Evolutionary conservation across 2,329 filamentous ascomycete species (phyloP).

Genomic region (Dactylella cylindrospora): DNA sequence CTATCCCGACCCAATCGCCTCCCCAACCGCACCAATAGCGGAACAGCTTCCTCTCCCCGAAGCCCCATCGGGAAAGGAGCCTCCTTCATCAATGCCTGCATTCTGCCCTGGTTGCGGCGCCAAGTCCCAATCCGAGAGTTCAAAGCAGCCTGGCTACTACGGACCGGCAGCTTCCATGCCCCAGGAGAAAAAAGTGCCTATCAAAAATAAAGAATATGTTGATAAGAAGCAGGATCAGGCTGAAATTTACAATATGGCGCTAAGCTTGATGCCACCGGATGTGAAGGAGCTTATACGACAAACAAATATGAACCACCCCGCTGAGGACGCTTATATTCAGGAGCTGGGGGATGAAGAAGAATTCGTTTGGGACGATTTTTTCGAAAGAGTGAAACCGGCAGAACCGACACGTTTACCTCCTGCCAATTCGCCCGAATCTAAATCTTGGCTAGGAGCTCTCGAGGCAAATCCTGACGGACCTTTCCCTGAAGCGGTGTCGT

Average conservation of each 20-base stretch:
- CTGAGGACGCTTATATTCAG: too few species aligned
- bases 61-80: neutral
- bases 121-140: conserved; percentile 60
- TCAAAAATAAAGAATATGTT: conserved; percentile 49
- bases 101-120: conserved; percentile 68
- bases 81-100: conserved; percentile 55
- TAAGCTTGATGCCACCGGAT: conserved; percentile 21
- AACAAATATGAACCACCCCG: conserved; percentile 21
- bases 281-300: conserved; percentile 27
- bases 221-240: conserved; percentile 46
- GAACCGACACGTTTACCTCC: neutral
- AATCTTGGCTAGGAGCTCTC: conserved; percentile 14
- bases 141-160: conserved; percentile 62
- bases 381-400: neutral
- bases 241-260: conserved; percentile 9
- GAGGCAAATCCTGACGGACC: neutral
- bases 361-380: too few species aligned
- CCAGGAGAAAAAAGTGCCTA: conserved; percentile 57
- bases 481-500: conserved; percentile 13
- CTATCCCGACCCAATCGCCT: conserved; percentile 26
- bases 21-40: conserved; percentile 2
- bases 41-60: conserved; percentile 15
- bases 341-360: conserved; percentile 8
- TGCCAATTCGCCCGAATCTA: neutral
- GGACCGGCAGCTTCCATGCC: conserved; percentile 32